Evolutionary conservation across 345 rosid genomes (phyloP).

Genomic region (Murraya koenigii): DNA sequence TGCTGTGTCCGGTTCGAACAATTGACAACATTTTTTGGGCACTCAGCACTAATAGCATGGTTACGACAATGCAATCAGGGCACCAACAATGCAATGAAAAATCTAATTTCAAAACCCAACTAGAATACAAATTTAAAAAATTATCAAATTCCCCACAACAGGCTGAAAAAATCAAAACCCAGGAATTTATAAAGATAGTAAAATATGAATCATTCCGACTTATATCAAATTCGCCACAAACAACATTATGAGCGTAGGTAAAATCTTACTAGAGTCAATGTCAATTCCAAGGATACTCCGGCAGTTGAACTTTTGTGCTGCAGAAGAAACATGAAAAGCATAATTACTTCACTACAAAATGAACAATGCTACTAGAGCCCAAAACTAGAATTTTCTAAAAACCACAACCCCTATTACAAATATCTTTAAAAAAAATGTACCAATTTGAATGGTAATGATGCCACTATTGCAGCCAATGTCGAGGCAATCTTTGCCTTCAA

Average conservation of each 20-base stretch:
- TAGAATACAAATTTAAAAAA: background rate
- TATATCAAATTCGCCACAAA: background rate
- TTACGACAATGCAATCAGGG: background rate
- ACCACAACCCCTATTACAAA: no score
- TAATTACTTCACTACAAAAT: background rate
- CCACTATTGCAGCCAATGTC: slow-evolving; percentile 96
- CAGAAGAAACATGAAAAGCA: slow-evolving; percentile 20
- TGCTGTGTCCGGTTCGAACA: background rate
- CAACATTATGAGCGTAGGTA: background rate
- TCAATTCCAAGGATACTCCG: slow-evolving; percentile 79
- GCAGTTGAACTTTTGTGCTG: slow-evolving; percentile 84
- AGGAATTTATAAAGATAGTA: background rate
- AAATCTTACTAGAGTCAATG: slow-evolving; percentile 81
- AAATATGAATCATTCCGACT: background rate
- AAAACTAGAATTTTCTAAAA: no score
- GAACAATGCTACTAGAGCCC: background rate
- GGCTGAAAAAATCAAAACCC: background rate
- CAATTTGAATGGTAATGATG: slow-evolving; percentile 69
- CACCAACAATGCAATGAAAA: background rate
- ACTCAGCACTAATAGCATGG: background rate
- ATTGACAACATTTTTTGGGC: background rate
- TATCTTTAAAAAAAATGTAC: slow-evolving; percentile 22
- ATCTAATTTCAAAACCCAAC: background rate
- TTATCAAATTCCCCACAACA: no score
- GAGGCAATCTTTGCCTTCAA: slow-evolving; percentile 72